A percentile compares a stretch with the other conserved stretches of the same genome.
Conservation (phyloP, 768 basidiomycete genomes). For the Zangia roseola region DNA sequence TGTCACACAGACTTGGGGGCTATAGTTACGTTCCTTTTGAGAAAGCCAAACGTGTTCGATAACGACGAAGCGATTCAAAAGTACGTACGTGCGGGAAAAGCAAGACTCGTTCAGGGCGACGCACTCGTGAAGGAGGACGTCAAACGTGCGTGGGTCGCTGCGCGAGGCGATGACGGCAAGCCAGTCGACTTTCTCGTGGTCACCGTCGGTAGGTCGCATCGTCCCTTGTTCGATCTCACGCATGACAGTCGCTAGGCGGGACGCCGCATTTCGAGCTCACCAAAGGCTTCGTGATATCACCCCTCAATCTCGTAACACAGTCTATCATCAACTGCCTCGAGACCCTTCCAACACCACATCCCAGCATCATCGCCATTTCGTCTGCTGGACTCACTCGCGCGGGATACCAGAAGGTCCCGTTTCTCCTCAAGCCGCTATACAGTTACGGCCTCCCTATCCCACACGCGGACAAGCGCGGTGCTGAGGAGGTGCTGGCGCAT, state of each 20-base stretch:
- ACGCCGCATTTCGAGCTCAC: constrained; percentile 42
- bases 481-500: constrained; percentile 51
- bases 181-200: constrained; percentile 57
- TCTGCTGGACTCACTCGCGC: constrained; percentile 49
- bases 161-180: constrained; percentile 23
- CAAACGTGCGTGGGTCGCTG: constrained; percentile 48
- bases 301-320: constrained; percentile 58
- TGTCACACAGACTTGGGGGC: constrained; percentile 50
- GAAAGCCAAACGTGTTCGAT: constrained; percentile 52
- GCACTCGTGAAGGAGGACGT: constrained; percentile 54
- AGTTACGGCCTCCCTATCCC: constrained; percentile 41
- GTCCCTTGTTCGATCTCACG: background rate
- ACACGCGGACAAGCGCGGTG: constrained; percentile 61
- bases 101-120: constrained; percentile 58
- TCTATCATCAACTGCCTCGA: constrained; percentile 54
- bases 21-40: constrained; percentile 63
- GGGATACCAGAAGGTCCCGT: constrained; percentile 46
- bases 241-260: constrained; percentile 8
- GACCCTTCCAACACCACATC: constrained; percentile 47
- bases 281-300: constrained; percentile 49
- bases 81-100: constrained; percentile 50
- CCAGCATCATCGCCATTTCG: constrained; percentile 54
- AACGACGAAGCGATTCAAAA: constrained; percentile 50
- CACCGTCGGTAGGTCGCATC: constrained; percentile 52
- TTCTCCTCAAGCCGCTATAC: constrained; percentile 50